Evolutionary conservation across 1,139 yeast species (phyloP).

Genomic region (Meyerozyma sp.): DNA sequence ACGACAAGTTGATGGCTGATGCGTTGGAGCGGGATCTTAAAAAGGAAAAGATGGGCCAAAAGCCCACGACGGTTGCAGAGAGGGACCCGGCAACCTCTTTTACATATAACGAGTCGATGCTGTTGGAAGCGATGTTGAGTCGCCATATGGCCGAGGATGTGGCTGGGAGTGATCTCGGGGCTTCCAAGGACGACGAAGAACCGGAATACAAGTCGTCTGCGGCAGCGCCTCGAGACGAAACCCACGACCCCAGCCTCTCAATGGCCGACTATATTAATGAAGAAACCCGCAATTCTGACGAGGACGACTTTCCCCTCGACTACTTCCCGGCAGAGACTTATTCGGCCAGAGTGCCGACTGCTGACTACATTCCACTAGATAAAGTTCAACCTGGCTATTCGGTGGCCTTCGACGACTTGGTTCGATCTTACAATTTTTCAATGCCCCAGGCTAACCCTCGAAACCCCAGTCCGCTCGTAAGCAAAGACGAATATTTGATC

Average conservation of each 20-base stretch:
- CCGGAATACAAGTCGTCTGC: slow-evolving; percentile 15
- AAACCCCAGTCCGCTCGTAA: slow-evolving; percentile 11
- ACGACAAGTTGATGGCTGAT: slow-evolving; percentile 87
- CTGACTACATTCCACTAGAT: slow-evolving; percentile 33
- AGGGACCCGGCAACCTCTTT: slow-evolving; percentile 64
- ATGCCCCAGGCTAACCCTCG: background rate
- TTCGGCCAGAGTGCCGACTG: slow-evolving; percentile 6
- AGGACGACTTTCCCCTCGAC: slow-evolving; percentile 68
- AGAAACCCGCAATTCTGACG: slow-evolving; percentile 14
- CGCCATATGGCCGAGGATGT: background rate
- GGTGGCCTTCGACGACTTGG: background rate
- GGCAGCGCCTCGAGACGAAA: background rate
- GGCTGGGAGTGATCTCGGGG: background rate
- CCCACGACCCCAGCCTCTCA: background rate
- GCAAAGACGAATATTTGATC: slow-evolving; percentile 40
- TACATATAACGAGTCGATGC: slow-evolving; percentile 39
- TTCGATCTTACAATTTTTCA: background rate
- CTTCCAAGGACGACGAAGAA: slow-evolving; percentile 5
- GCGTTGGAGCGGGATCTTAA: slow-evolving; percentile 91
- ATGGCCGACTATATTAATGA: slow-evolving; percentile 2
- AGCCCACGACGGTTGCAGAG: slow-evolving; percentile 55
- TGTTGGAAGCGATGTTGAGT: background rate
- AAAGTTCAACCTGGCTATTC: background rate
- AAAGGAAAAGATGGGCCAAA: slow-evolving; percentile 57
- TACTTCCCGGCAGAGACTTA: slow-evolving; percentile 28